Percentiles rank a stretch among this genome's conserved stretches.
Evolutionary conservation across 1,284 basidiomycete species (phyloP).

Genomic region (Tremellales sp.): DNA sequence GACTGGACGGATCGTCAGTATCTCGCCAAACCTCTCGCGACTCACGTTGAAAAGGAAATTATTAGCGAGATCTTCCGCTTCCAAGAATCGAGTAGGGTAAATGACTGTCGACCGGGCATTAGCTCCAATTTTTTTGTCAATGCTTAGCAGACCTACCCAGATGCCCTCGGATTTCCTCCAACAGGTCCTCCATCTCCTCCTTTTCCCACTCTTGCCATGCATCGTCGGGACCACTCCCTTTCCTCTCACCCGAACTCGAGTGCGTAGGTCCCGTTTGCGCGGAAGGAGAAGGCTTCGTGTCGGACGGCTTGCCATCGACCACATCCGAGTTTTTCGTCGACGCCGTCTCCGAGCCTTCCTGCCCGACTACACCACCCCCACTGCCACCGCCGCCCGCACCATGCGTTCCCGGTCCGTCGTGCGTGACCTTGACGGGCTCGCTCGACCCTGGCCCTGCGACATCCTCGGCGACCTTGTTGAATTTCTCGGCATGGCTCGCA

Average conservation of each 20-base stretch:
- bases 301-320: constrained; percentile 21
- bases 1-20: constrained; percentile 42
- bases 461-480: constrained; percentile 49
- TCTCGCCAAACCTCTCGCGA: neutral
- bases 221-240: constrained; percentile 56
- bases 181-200: constrained; percentile 79
- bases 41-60: constrained; percentile 81
- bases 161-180: constrained; percentile 74
- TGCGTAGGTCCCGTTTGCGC: neutral
- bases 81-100: constrained; percentile 76
- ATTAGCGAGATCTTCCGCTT: constrained; percentile 76
- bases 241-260: constrained; percentile 10
- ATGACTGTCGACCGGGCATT: constrained; percentile 55
- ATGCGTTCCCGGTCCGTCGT: constrained; percentile 45
- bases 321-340: constrained; percentile 12
- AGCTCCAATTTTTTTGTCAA: neutral
- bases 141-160: constrained; percentile 58
- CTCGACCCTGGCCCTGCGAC: constrained; percentile 29
- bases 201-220: constrained; percentile 76
- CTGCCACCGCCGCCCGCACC: constrained; percentile 49
- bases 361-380: constrained; percentile 46
- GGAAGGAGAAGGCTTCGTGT: neutral
- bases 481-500: constrained; percentile 64
- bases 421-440: constrained; percentile 39
- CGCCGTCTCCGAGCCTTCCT: constrained; percentile 19